Evolutionary conservation across 2,329 filamentous ascomycete genomes (phyloP).

Genomic region (Cercospora sesami): DNA sequence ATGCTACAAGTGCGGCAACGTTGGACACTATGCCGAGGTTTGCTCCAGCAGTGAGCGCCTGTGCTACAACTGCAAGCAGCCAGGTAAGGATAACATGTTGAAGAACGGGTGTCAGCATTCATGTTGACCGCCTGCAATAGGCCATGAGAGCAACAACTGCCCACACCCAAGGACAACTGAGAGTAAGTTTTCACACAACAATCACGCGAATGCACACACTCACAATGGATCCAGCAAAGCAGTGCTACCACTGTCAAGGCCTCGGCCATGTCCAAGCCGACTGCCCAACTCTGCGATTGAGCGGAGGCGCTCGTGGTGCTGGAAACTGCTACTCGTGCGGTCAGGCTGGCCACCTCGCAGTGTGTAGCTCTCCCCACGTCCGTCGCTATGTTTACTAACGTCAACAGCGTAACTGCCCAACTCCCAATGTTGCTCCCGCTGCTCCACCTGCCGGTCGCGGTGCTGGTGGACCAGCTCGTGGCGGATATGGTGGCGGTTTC

Average conservation of each 20-base stretch:
- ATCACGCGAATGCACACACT: slow-evolving; percentile 19
- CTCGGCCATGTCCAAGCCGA: slow-evolving; percentile 98
- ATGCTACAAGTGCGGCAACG: slow-evolving; percentile 57
- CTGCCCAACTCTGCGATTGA: slow-evolving; percentile 93
- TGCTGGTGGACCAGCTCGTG: slow-evolving; percentile 63
- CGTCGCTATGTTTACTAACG: slow-evolving; percentile 17
- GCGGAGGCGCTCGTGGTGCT: slow-evolving; percentile 68
- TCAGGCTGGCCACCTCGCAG: slow-evolving; percentile 86
- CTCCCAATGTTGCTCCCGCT: slow-evolving; percentile 63
- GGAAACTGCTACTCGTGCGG: slow-evolving; percentile 97
- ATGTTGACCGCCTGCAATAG: slow-evolving; percentile 45
- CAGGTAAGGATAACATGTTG: slow-evolving; percentile 52
- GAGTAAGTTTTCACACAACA: slow-evolving; percentile 53
- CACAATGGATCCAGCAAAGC: slow-evolving; percentile 67
- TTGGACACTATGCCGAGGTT: slow-evolving; percentile 69
- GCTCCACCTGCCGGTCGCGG: slow-evolving; percentile 57
- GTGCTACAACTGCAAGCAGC: slow-evolving; percentile 99
- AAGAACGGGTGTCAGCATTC: slow-evolving; percentile 37
- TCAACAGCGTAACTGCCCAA: slow-evolving; percentile 74
- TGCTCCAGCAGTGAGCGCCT: slow-evolving; percentile 97
- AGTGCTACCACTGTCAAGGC: slow-evolving; percentile 99
- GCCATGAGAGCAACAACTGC: slow-evolving; percentile 97
- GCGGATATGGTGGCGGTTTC: slow-evolving; percentile 61
- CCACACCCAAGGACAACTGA: slow-evolving; percentile 95
- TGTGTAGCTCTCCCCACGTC: slow-evolving; percentile 49